Evolutionary conservation across 2,329 filamentous ascomycete genomes (phyloP), one percentile per base, ranked within the genome.

Genomic region (Penicillium crustosum): DNA sequence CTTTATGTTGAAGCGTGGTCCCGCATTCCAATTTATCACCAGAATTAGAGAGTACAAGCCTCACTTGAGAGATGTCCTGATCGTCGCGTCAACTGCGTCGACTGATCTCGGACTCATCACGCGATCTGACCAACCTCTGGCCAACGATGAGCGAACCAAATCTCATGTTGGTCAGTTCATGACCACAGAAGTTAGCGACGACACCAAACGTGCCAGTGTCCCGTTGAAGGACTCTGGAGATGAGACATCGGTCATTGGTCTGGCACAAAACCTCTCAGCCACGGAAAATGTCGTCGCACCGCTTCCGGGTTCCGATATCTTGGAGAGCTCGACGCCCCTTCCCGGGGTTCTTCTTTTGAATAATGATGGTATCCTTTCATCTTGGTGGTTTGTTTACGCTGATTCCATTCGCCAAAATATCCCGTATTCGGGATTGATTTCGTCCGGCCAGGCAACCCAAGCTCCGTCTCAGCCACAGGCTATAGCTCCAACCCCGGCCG

Each of bases 381-480:
- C 87, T 13, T 99, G 93, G 92, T 97, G 93, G 91, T 77, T 97
- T 43, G 84, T 97, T 21, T 97, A 97, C 76, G 86, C 89, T 36
- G 91, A 95, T 42, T 92, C 93, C 2, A 87, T 99, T 60, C 85
- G 88, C 58, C 81, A 88, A 66, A 87, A 87, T 4, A 86, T 85
- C 7, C 84, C 85, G 0, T 97, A 92, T 72, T 83, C 88, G 41
- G 90, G 89, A 5, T 79, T 97, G 62, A 78, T 80, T 57, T 74
- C 48, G 51, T 59, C 35, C 51, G 61, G 53, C 58, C 50, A 62
- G 52, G 39, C 61, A 53, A 25, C 21, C 35, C 61, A 64, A 49
- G 35, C 58, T 45, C 54, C 35, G 5, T 41, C 50, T 36, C 50
- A 53, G 21, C 31, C 53, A 49, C 62, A 61, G 60, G 63, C 51